Evolutionary conservation across 148 eudicot genomes (phyloP).

Genomic region (Arctostaphylos glauca): DNA sequence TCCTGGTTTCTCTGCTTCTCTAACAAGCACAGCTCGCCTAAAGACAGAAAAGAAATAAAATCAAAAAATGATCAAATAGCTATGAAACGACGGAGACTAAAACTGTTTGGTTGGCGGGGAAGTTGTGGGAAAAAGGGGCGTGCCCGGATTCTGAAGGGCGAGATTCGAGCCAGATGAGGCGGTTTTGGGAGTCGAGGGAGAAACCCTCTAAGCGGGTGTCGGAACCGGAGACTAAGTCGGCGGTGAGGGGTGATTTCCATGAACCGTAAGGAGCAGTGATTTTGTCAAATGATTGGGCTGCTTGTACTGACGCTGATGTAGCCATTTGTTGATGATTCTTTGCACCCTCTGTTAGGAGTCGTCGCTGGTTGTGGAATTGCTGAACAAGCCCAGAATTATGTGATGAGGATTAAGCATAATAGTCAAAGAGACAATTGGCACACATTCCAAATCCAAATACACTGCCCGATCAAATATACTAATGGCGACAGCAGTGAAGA

Average conservation of each 20-base stretch:
- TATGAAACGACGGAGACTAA: background rate
- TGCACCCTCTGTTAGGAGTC: background rate
- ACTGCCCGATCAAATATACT: too few relatives aligned
- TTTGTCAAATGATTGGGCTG: background rate
- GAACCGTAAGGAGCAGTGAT: conserved; percentile 16
- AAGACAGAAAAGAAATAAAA: background rate
- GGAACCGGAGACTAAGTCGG: conserved; percentile 24
- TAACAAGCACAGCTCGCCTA: conserved; percentile 17
- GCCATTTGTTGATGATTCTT: background rate
- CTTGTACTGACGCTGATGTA: background rate
- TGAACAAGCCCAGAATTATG: too few relatives aligned
- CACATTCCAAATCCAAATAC: too few relatives aligned
- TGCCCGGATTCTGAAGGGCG: conserved; percentile 29
- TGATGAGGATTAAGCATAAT: too few relatives aligned
- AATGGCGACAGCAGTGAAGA: too few relatives aligned
- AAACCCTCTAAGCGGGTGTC: conserved; percentile 25
- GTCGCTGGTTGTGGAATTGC: background rate
- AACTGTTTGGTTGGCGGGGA: background rate
- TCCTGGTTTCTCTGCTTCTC: conserved; percentile 11
- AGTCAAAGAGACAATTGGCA: too few relatives aligned
- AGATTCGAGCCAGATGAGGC: conserved; percentile 29
- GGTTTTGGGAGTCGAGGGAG: conserved; percentile 22
- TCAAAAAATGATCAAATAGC: background rate
- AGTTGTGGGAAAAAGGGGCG: background rate
- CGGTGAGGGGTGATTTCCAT: conserved; percentile 23